Conservation (phyloP, 805 yeast species). For the Kodamaea jinghongensis region DNA sequence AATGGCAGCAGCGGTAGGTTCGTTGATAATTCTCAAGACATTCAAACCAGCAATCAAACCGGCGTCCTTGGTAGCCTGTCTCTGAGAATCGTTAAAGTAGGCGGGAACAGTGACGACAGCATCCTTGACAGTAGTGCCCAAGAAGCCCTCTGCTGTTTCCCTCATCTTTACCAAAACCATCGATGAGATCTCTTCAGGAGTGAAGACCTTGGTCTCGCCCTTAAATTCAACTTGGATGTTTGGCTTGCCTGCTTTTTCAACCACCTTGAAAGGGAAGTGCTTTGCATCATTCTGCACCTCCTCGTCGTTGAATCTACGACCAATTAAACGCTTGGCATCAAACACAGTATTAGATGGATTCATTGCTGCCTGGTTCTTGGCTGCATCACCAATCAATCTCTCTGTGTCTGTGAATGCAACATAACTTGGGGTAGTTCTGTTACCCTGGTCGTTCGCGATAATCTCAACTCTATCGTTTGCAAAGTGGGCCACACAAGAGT, state of each 20-base stretch:
- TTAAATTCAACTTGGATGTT: conserved; percentile 81
- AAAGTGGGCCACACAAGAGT: conserved; percentile 85
- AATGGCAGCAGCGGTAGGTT: conserved; percentile 47
- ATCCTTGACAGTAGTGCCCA: conserved; percentile 73
- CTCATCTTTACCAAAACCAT: conserved; percentile 92
- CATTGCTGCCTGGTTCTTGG: conserved; percentile 97
- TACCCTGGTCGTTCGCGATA: conserved; percentile 97
- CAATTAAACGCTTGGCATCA: conserved; percentile 94
- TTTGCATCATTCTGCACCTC: conserved; percentile 77
- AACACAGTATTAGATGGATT: conserved; percentile 92
- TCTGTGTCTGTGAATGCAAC: conserved; percentile 96
- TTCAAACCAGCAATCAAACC: conserved; percentile 47
- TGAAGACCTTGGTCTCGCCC: conserved; percentile 81
- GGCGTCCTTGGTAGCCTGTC: conserved; percentile 46
- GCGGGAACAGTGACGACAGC: conserved; percentile 46
- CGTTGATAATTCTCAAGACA: conserved; percentile 43
- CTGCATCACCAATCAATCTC: conserved; percentile 96
- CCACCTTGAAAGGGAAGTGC: conserved; percentile 85
- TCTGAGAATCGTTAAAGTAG: conserved; percentile 42
- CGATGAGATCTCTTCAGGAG: conserved; percentile 93
- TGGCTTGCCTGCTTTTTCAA: conserved; percentile 82
- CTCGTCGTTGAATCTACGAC: conserved; percentile 72
- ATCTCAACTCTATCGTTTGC: conserved; percentile 86
- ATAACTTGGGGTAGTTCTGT: conserved; percentile 96
- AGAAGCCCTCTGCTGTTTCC: conserved; percentile 87